These are phyloP conservation scores for Quercus wislizeni DNA, from an alignment of 306 rosid genomes.

Conservation along the genomic window DNA sequence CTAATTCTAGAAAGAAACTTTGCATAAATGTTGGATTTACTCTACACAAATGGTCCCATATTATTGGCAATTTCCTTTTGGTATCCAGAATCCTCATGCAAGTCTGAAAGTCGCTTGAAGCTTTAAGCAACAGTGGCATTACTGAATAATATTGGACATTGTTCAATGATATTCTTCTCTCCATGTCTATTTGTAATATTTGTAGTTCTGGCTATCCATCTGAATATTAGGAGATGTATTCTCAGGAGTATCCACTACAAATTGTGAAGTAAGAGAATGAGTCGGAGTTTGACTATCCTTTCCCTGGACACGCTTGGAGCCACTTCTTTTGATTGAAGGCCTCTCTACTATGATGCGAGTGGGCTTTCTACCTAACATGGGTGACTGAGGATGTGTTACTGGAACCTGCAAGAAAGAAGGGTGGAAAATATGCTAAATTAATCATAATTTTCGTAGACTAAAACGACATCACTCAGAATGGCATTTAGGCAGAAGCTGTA, in stretches of 20 bases:
- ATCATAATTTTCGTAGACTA: not conserved
- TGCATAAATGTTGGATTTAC: conserved; percentile 4
- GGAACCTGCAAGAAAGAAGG: conserved; percentile 42
- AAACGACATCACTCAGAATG: not conserved
- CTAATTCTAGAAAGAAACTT: conserved; percentile 15
- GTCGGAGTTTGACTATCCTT: conserved; percentile 34
- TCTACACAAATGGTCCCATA: not conserved
- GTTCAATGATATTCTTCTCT: conserved; percentile 1
- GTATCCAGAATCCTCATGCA: not conserved
- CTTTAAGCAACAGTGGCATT: conserved; percentile 6
- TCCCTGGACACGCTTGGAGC: conserved; percentile 40
- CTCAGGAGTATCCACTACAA: conserved; percentile 53
- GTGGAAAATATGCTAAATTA: not conserved
- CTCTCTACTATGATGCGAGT: conserved; percentile 36
- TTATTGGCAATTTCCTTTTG: not conserved
- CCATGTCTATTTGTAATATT: conserved; percentile 13
- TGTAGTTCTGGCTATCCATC: conserved; percentile 23
- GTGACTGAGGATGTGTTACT: conserved; percentile 34
- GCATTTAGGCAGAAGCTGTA: not conserved
- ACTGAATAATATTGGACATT: not conserved
- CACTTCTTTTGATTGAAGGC: conserved; percentile 40
- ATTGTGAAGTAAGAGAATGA: conserved; percentile 43
- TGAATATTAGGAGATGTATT: conserved; percentile 82
- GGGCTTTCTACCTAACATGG: conserved; percentile 42
- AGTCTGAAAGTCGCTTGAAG: not conserved